phyloP scores from a whole-genome alignment of 2,329 filamentous ascomycete species.

The Beauveria sp. region DNA sequence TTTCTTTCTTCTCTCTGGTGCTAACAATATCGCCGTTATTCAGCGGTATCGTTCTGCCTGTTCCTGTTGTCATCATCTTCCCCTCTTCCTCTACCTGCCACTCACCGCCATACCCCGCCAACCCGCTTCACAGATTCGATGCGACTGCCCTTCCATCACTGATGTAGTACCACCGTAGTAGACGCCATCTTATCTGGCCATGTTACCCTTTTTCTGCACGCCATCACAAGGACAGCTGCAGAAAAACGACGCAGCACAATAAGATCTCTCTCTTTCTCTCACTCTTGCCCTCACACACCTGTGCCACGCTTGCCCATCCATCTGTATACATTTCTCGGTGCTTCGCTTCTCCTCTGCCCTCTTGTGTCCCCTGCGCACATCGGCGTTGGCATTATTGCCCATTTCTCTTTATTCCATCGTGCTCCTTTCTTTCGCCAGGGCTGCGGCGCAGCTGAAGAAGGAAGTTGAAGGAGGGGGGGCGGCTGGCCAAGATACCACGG shows the following conservation, averaged over 20 bases:
- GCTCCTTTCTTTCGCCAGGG: not conserved
- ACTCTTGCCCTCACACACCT: too few relatives aligned
- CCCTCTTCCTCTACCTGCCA: too few relatives aligned
- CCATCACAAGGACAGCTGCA: slow-evolving; percentile 1
- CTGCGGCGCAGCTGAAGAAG: not conserved
- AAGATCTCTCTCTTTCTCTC: not conserved
- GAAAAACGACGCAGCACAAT: not conserved
- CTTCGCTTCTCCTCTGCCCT: not conserved
- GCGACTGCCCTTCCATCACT: too few relatives aligned
- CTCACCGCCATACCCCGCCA: too few relatives aligned
- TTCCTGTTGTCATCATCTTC: too few relatives aligned
- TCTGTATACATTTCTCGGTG: not conserved
- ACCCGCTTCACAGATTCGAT: too few relatives aligned
- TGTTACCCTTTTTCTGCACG: not conserved
- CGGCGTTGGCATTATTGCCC: not conserved
- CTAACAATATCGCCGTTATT: too few relatives aligned
- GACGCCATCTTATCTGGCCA: not conserved
- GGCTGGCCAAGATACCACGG: not conserved
- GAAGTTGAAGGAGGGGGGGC: not conserved
- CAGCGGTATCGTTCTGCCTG: too few relatives aligned
- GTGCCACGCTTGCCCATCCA: not conserved
- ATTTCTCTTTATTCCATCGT: not conserved
- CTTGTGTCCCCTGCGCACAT: not conserved
- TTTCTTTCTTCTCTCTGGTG: not conserved
- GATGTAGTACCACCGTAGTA: not conserved